Evolutionary conservation across 179 eudicot genomes (phyloP), one percentile per base, ranked within the genome.

Genomic region (Beta corolliflora): DNA sequence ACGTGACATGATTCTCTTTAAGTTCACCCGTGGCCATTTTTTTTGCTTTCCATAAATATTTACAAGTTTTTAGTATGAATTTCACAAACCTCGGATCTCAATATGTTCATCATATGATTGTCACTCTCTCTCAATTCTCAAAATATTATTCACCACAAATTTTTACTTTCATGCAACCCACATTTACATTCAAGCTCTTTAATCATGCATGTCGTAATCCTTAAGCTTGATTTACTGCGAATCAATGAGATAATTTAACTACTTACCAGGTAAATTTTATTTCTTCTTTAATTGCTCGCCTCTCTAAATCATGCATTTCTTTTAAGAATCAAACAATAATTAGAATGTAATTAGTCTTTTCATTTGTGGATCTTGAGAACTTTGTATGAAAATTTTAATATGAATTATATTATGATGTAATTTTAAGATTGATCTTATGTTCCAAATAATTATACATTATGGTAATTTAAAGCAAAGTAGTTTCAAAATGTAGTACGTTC

Each of bases 1-100:
- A 84, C 82, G 87, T 84, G 84, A 81, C 82, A 78, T 25, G 81
- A 84, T 81, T 84, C 84, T 72, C 29, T 25, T 21, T 5, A 16
- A 72, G 50, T 21, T n/a, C 7, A 11, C 36, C 23, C 36, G 11
- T 48, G 19, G 44, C 48, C 25, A 16, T 5, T 44, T 13, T 68
- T 41, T 8, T 29, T 29, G 31, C 15, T 48, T 50, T 50, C 56
- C 75, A n/a, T 71, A 71, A 48, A 71, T 48, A 71, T 69, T 12
- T 69, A 7, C 50, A 29, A 29, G 31, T 29, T 29, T 12, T 18
- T 50, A 5, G 3, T 7, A 29, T 29, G 31, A 29, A 29, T 29
- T 29, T 29, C 31, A 29, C 31, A 29, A 29, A 29, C 31, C 31
- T 5, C 12, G 31, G 31, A 29, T 29, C 10, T 73, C 84, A 81